Conservation (phyloP, 129 eudicot genomes). For the Oenanthe sinensis region DNA sequence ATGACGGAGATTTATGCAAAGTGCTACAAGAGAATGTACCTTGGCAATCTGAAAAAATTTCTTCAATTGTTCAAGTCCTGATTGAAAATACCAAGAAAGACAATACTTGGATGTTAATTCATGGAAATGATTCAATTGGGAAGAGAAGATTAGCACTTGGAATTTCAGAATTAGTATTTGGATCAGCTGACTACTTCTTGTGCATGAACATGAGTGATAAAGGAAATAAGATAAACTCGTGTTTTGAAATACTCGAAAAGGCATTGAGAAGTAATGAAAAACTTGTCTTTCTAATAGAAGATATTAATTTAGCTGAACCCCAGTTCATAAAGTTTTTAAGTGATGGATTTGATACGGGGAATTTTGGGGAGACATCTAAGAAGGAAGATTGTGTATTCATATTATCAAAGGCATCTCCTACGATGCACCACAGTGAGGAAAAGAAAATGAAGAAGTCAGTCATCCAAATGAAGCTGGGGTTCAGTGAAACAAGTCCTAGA, state of each 20-base stretch:
- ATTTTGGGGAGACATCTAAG: slow-evolving; percentile 15
- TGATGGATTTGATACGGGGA: slow-evolving; percentile 36
- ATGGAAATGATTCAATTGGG: slow-evolving; percentile 66
- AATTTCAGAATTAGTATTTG: slow-evolving; percentile 43
- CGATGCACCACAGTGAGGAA: slow-evolving; percentile 8
- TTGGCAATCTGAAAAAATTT: slow-evolving; percentile 59
- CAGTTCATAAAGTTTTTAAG: slow-evolving; percentile 35
- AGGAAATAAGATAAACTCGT: slow-evolving; percentile 14
- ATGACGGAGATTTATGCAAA: slow-evolving; percentile 18
- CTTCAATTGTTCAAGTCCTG: slow-evolving; percentile 34
- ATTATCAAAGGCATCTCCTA: slow-evolving; percentile 33
- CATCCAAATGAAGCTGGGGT: slow-evolving; percentile 40
- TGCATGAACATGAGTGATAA: slow-evolving; percentile 37
- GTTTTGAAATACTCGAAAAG: slow-evolving; percentile 29
- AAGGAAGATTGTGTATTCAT: slow-evolving; percentile 28
- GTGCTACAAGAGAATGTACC: slow-evolving; percentile 63
- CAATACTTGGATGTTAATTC: slow-evolving; percentile 39
- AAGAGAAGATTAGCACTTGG: slow-evolving; percentile 57
- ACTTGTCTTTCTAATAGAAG: slow-evolving; percentile 56
- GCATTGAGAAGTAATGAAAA: slow-evolving; percentile 44
- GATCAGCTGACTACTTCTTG: slow-evolving; percentile 45
- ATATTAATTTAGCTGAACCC: slow-evolving; percentile 54
- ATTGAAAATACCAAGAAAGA: slow-evolving; percentile 25
- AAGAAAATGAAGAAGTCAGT: slow-evolving; percentile 21
- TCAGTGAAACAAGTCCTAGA: slow-evolving; percentile 22